Conservation (phyloP, 2,329 filamentous ascomycete species). For the Sarocladium kiliense region DNA sequence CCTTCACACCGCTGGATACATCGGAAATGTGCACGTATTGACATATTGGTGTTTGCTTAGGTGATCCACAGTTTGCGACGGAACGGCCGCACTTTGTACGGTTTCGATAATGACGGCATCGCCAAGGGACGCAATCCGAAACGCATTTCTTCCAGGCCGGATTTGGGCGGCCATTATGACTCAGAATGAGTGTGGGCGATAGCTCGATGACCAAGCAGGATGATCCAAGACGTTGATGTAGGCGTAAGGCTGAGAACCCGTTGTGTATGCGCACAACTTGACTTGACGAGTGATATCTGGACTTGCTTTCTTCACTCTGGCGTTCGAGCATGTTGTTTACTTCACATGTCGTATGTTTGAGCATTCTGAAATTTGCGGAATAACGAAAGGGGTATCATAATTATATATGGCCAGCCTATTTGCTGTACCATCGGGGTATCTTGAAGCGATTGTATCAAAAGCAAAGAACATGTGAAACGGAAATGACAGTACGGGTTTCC, state of each 20-base stretch:
- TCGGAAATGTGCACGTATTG: too few species aligned
- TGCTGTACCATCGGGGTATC: constrained; percentile 1
- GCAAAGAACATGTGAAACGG: not conserved
- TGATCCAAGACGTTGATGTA: not conserved
- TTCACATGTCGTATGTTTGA: too few species aligned
- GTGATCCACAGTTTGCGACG: constrained; percentile 46
- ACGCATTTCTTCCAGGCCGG: not conserved
- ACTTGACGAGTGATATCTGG: too few species aligned
- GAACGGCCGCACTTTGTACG: constrained; percentile 50
- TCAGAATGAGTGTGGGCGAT: not conserved
- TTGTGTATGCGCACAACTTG: too few species aligned
- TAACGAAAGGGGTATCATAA: constrained; percentile 4
- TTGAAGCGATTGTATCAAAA: constrained; percentile 2
- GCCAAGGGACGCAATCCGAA: not conserved
- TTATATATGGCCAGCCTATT: not conserved
- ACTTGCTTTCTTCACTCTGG: too few species aligned
- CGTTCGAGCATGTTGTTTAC: too few species aligned
- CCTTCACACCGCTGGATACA: too few species aligned
- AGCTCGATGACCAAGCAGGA: too few species aligned
- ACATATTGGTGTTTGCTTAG: too few species aligned
- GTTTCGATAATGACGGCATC: constrained; percentile 38
- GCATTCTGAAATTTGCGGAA: not conserved
- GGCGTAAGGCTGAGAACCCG: too few species aligned
- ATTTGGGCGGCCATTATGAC: not conserved
- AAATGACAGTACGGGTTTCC: not conserved